A percentile compares a stretch with the other conserved stretches of the same genome.
Evolutionary conservation across 169 alveolate genomes (phyloP).

Genomic region (Haemoproteus tartakovskyi): DNA sequence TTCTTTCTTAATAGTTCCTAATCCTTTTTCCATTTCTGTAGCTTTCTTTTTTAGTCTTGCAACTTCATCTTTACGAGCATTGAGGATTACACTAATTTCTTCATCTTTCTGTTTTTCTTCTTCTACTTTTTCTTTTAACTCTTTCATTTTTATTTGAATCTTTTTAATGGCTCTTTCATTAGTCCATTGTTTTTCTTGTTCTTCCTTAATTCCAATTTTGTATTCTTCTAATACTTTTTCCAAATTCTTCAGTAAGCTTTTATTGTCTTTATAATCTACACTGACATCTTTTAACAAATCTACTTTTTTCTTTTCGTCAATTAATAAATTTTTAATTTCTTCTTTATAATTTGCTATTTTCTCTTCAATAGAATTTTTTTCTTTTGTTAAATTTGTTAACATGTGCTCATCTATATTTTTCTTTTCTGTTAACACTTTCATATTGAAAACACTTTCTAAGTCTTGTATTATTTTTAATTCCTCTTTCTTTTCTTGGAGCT

Average conservation of each 20-base stretch:
- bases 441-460: neutral
- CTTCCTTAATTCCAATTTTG: slow-evolving; percentile 72
- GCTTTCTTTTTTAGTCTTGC: neutral
- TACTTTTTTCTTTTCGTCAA: slow-evolving; percentile 9
- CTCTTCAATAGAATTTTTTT: slow-evolving; percentile 16
- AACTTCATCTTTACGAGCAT: slow-evolving; percentile 5
- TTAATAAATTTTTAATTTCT: slow-evolving; percentile 17
- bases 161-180: slow-evolving; percentile 58
- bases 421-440: slow-evolving; percentile 9
- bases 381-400: slow-evolving; percentile 16
- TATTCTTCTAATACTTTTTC: neutral
- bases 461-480: neutral
- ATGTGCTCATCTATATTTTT: slow-evolving; percentile 5
- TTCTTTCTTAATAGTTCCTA: neutral
- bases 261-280: neutral
- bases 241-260: neutral
- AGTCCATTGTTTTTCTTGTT: slow-evolving; percentile 72
- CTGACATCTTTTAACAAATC: neutral
- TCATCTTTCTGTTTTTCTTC: slow-evolving; percentile 37
- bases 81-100: slow-evolving; percentile 1
- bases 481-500: neutral
- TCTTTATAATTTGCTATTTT: slow-evolving; percentile 31
- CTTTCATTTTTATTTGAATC: slow-evolving; percentile 55
- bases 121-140: slow-evolving; percentile 16
- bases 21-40: neutral